Percentiles rank a stretch among this genome's conserved stretches.
phyloP scores from a whole-genome alignment of 345 rosid species.

The Psidium guajava region DNA sequence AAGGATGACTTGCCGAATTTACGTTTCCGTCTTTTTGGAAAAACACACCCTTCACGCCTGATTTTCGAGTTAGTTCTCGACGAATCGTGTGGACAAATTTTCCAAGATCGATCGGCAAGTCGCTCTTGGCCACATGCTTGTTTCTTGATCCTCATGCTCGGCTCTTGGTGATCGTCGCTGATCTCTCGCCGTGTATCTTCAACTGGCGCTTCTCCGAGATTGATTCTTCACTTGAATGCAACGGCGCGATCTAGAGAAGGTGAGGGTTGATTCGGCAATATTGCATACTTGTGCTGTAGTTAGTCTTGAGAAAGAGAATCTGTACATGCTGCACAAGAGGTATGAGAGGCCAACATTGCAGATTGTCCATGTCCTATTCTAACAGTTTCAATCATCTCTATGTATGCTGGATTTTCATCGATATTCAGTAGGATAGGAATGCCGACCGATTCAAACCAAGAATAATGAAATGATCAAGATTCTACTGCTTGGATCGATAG shows the following conservation, averaged over 20 bases:
- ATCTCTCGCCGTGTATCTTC: not conserved
- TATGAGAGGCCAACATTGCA: not conserved
- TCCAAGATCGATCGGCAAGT: slow-evolving; percentile 23
- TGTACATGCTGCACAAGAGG: not conserved
- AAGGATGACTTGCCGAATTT: slow-evolving; percentile 56
- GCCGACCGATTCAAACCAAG: not conserved
- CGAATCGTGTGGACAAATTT: not conserved
- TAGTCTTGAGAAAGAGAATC: not conserved
- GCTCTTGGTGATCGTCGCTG: slow-evolving; percentile 8
- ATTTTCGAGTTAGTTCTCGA: not conserved
- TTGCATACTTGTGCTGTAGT: not conserved
- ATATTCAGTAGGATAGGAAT: not conserved
- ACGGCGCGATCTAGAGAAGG: not conserved
- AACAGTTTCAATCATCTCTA: not conserved
- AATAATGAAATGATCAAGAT: not conserved
- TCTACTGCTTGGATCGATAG: not conserved
- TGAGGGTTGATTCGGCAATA: not conserved
- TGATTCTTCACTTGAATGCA: not conserved
- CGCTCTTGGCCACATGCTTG: slow-evolving; percentile 30
- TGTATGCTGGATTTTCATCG: not conserved
- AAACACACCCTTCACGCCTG: not conserved
- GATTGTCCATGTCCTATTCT: not conserved
- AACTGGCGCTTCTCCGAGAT: not conserved
- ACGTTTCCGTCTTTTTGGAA: not conserved
- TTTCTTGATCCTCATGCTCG: slow-evolving; percentile 27